Evolutionary conservation across 106 monocot species (phyloP), one percentile per base, ranked within the genome.

Genomic region (Acorus gramineus): DNA sequence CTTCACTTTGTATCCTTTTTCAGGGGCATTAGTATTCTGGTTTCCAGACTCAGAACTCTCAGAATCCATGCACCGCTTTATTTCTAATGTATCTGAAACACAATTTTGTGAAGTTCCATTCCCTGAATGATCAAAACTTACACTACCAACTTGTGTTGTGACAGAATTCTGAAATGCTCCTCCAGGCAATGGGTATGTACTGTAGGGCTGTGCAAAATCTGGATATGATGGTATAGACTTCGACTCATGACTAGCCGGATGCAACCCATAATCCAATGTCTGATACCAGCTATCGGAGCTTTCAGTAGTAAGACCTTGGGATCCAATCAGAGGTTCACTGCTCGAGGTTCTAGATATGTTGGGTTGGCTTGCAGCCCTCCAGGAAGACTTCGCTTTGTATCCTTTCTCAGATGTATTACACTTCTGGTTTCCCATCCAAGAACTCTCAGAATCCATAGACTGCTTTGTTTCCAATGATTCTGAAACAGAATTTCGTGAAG

Each of bases 11-110:
- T 9, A 43, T 43, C 57, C 42, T 42, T 67, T 81, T 64, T 79
- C 84, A 14, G 46, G 10, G 56, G 60, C 73, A 51, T 69, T 81
- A 79, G 73, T 77, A 46, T 59, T 77, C 72, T 77, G 77, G 60
- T 75, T 75, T 14, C 45, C 56, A 9, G 46, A 59, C 46, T 58
- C 51, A 28, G 65, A 46, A 42, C 57, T 54, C 50, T 53, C 65
- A 12, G 51, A 13, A 63, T 62, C 58, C 11, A 44, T 5, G 55
- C 72, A 44, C 49, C 66, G 75, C 46, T 10, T 53, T 61, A 72
- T 52, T n/a, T 75, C 55, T 44, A 51, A 7, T 42, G 42, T 6
- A 13, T 74, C 69, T 71, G 59, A 11, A 44, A 49, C 12, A 7
- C 53, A 73, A 14, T 12, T 28, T 53, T 11, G 55, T 9, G 47